Evolutionary conservation across 352 stramenopile species (phyloP).

Genomic region (Phytophthora multivora): DNA sequence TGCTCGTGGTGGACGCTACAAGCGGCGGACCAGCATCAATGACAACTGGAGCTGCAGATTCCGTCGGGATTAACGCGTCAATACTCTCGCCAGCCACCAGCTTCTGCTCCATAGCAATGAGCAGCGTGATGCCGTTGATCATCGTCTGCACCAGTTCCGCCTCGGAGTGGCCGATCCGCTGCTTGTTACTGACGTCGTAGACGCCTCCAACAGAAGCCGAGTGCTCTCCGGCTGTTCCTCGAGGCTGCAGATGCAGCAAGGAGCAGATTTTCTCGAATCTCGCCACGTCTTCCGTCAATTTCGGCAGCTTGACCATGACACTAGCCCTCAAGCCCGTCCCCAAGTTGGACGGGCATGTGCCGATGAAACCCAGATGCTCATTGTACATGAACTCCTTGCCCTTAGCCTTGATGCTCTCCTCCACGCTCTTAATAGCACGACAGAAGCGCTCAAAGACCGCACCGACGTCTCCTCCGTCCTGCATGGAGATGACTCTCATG

Average conservation of each 20-base stretch:
- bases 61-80: constrained; percentile 72
- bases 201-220: constrained; percentile 68
- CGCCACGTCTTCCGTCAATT: constrained; percentile 61
- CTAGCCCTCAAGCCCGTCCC: constrained; percentile 66
- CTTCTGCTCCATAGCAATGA: constrained; percentile 93
- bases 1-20: constrained; percentile 47
- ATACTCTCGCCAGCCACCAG: constrained; percentile 68
- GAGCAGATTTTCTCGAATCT: constrained; percentile 69
- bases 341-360: constrained; percentile 76
- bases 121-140: constrained; percentile 89
- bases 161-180: constrained; percentile 87
- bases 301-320: constrained; percentile 75
- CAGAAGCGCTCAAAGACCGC: constrained; percentile 90
- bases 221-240: constrained; percentile 68
- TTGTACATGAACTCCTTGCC: constrained; percentile 75
- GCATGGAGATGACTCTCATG: constrained; percentile 84
- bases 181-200: constrained; percentile 92
- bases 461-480: constrained; percentile 83
- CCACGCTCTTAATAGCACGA: constrained; percentile 54
- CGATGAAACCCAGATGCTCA: constrained; percentile 68
- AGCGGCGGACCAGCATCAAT: constrained; percentile 63
- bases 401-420: constrained; percentile 62
- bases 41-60: constrained; percentile 47
- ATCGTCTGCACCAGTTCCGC: constrained; percentile 94
- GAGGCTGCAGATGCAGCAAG: constrained; percentile 61